Conservation (phyloP, 2,329 filamentous ascomycete genomes). For the Fonsecaea nubica region DNA sequence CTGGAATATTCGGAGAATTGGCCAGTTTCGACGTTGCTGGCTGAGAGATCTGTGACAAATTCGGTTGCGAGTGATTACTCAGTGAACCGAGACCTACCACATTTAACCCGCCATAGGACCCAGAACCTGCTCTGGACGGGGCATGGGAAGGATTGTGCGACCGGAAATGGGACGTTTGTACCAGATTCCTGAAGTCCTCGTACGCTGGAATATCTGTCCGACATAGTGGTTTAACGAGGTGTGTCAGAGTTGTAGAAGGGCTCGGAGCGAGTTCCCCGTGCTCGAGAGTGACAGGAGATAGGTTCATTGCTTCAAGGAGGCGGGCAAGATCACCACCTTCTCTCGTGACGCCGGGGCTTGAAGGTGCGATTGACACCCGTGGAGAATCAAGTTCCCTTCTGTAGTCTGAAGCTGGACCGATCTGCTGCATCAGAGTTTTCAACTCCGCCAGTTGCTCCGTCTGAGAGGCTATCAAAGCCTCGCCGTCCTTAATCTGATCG, state of each 20-base stretch:
- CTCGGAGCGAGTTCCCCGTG: slow-evolving; percentile 64
- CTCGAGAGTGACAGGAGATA: slow-evolving; percentile 57
- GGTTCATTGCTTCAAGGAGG: slow-evolving; percentile 66
- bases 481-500: slow-evolving; percentile 83
- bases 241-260: slow-evolving; percentile 75
- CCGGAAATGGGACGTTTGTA: slow-evolving; percentile 63
- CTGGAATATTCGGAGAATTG: slow-evolving; percentile 58
- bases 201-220: slow-evolving; percentile 81
- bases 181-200: slow-evolving; percentile 82
- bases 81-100: slow-evolving; percentile 59
- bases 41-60: slow-evolving; percentile 66
- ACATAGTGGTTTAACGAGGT: slow-evolving; percentile 82
- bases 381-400: slow-evolving; percentile 71
- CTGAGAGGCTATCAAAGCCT: slow-evolving; percentile 82
- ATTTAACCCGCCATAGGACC: slow-evolving; percentile 70
- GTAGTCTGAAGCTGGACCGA: slow-evolving; percentile 65
- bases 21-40: slow-evolving; percentile 66
- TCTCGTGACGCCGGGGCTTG: slow-evolving; percentile 71
- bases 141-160: slow-evolving; percentile 40
- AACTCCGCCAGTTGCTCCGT: slow-evolving; percentile 92
- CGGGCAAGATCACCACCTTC: slow-evolving; percentile 62
- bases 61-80: slow-evolving; percentile 47
- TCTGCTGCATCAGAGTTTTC: slow-evolving; percentile 89
- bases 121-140: slow-evolving; percentile 73
- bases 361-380: slow-evolving; percentile 73